Conservation (phyloP, 805 yeast species). For the Peterozyma toletana region DNA sequence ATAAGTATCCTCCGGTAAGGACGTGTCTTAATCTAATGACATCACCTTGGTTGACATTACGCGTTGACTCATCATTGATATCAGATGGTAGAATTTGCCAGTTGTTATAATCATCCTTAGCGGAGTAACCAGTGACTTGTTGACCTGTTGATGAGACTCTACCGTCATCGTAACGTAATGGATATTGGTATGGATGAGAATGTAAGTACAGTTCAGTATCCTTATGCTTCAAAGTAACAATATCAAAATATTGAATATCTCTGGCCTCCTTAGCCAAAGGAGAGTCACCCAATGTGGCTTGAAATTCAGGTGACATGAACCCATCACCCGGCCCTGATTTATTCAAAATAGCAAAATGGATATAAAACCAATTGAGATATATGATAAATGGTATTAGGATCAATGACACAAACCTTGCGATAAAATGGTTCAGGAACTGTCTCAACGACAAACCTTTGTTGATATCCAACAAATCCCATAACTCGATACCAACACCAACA, state of each 20-base stretch:
- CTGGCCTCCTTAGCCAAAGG: constrained; percentile 65
- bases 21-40: constrained; percentile 74
- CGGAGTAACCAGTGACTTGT: constrained; percentile 72
- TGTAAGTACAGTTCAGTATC: constrained; percentile 76
- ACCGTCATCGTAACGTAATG: constrained; percentile 93
- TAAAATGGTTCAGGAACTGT: constrained; percentile 59
- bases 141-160: constrained; percentile 92
- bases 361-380: constrained; percentile 84
- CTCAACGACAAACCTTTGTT: constrained; percentile 54
- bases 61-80: constrained; percentile 27
- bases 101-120: constrained; percentile 54
- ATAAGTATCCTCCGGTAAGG: constrained; percentile 68
- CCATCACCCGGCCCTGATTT: constrained; percentile 94
- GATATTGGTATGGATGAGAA: constrained; percentile 72
- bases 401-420: constrained; percentile 64
- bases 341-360: constrained; percentile 76
- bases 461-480: constrained; percentile 82
- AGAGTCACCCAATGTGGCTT: constrained; percentile 84
- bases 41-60: constrained; percentile 63
- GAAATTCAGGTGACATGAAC: constrained; percentile 94
- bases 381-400: constrained; percentile 75
- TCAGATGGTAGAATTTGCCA: constrained; percentile 79
- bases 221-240: constrained; percentile 71
- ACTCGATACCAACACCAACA: constrained; percentile 72
- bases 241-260: constrained; percentile 68